Percentiles rank a stretch among this genome's conserved stretches.
Evolutionary conservation across 257 asterid species (phyloP).

Genomic region (Gynochthodes officinalis): DNA sequence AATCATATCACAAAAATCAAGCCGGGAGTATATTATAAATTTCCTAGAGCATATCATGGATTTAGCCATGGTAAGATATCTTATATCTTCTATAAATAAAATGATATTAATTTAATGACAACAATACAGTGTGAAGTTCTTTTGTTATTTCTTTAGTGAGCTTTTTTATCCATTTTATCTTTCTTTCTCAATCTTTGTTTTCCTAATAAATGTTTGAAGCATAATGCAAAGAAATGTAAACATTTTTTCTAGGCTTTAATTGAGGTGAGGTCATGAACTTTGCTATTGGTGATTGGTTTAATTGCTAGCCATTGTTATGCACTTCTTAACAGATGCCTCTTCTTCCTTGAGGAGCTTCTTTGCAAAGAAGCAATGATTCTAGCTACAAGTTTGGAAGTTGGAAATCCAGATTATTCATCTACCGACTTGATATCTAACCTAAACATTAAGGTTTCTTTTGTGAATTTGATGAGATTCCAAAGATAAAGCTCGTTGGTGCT

Average conservation of each 20-base stretch:
- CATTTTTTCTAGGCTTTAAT: slow-evolving; percentile 72
- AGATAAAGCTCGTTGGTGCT: slow-evolving; percentile 86
- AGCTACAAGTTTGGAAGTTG: slow-evolving; percentile 32
- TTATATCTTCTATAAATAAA: slow-evolving; percentile 2
- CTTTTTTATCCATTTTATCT: not conserved
- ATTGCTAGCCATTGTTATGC: slow-evolving; percentile 92
- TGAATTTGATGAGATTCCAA: slow-evolving; percentile 78
- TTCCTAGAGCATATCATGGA: slow-evolving; percentile 97
- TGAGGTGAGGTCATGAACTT: slow-evolving; percentile 99
- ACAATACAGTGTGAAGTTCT: not conserved
- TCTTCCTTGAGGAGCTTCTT: slow-evolving; percentile 87
- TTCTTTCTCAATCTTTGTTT: not conserved
- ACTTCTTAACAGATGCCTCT: slow-evolving; percentile 71
- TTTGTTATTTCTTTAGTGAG: not conserved
- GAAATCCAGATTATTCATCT: slow-evolving; percentile 42
- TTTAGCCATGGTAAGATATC: slow-evolving; percentile 82
- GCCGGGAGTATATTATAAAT: slow-evolving; percentile 88
- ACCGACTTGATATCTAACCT: slow-evolving; percentile 43
- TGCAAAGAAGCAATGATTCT: slow-evolving; percentile 94
- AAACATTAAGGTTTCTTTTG: slow-evolving; percentile 62
- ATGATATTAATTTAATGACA: not conserved
- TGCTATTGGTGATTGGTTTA: slow-evolving; percentile 94
- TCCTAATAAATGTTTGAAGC: not conserved
- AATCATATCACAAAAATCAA: too few relatives aligned
- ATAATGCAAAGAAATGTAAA: not conserved